A percentile compares a stretch with the other conserved stretches of the same genome.
These are phyloP conservation scores for Chaetoceros muelleri DNA, from an alignment of 108 stramenopile genomes.

Conservation along the genomic window DNA sequence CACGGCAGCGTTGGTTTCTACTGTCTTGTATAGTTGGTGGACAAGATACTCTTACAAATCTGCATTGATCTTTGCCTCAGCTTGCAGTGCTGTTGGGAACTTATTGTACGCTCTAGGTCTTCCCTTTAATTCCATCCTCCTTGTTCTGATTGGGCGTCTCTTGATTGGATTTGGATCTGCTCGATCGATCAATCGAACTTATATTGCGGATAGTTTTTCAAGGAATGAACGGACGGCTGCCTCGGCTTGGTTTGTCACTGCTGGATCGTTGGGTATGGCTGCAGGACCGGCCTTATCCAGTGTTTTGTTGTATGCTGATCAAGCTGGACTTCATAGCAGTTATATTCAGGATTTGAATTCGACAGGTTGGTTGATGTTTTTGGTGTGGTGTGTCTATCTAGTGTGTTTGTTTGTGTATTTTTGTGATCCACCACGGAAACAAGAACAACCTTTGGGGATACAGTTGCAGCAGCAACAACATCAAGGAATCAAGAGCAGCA, in stretches of 20 bases:
- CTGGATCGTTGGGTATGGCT: conserved; percentile 80
- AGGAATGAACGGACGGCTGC: conserved; percentile 69
- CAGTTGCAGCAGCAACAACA: neutral
- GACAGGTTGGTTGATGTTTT: conserved; percentile 70
- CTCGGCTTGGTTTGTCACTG: conserved; percentile 79
- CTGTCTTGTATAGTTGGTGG: conserved; percentile 77
- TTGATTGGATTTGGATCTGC: conserved; percentile 84
- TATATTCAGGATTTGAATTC: conserved; percentile 57
- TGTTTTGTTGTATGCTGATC: conserved; percentile 34
- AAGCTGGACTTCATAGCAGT: conserved; percentile 20
- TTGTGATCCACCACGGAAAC: conserved; percentile 10
- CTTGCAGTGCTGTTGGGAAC: conserved; percentile 65
- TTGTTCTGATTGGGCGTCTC: conserved; percentile 80
- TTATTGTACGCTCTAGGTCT: conserved; percentile 77
- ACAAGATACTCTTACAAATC: conserved; percentile 74
- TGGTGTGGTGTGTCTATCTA: conserved; percentile 53
- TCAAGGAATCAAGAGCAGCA: neutral
- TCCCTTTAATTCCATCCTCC: conserved; percentile 50
- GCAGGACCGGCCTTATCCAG: conserved; percentile 73
- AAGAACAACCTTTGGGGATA: conserved; percentile 5
- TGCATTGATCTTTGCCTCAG: conserved; percentile 74
- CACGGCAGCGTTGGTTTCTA: conserved; percentile 68
- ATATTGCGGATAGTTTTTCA: conserved; percentile 81
- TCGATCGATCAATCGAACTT: conserved; percentile 80
- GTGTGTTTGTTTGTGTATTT: conserved; percentile 23